Conservation (phyloP, 495 filamentous ascomycete genomes). For the Penicillium bialowiezense region DNA sequence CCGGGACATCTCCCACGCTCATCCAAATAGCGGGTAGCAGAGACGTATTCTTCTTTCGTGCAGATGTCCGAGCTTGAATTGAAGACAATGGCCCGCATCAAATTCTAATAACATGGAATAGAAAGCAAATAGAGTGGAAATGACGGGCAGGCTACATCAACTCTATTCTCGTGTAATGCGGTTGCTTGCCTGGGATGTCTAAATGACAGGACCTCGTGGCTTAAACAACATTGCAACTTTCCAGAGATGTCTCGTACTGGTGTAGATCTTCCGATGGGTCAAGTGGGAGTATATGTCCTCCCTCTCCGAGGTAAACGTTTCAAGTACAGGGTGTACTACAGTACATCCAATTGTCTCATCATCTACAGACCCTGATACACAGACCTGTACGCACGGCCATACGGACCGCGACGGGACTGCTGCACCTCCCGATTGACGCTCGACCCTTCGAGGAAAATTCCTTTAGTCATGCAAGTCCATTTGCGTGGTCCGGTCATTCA, state of each 20-base stretch:
- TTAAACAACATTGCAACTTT: background rate
- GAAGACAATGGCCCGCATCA: background rate
- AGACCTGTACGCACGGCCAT: conserved; percentile 17
- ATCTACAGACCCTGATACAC: conserved; percentile 9
- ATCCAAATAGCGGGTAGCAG: too few species aligned
- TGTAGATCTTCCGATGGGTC: background rate
- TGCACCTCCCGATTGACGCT: conserved; percentile 16
- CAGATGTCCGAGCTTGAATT: conserved; percentile 10
- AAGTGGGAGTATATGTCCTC: too few species aligned
- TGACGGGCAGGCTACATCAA: conserved; percentile 24
- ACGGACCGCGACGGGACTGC: conserved; percentile 25
- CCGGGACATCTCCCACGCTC: too few species aligned
- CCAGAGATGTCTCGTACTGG: background rate
- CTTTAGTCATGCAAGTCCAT: conserved; percentile 21
- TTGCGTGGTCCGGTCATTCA: conserved; percentile 17
- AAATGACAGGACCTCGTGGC: conserved; percentile 13
- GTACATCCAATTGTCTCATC: background rate
- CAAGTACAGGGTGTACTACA: background rate
- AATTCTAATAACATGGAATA: conserved; percentile 1
- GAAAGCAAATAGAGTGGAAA: conserved; percentile 6
- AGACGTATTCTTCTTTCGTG: too few species aligned
- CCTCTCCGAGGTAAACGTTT: too few species aligned
- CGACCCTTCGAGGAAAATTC: conserved; percentile 13
- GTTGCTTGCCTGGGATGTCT: background rate
- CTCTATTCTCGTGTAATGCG: conserved; percentile 25